Evolutionary conservation across 2,329 filamentous ascomycete genomes (phyloP), one percentile per base, ranked within the genome.

Genomic region (Colletotrichum graminicola): DNA sequence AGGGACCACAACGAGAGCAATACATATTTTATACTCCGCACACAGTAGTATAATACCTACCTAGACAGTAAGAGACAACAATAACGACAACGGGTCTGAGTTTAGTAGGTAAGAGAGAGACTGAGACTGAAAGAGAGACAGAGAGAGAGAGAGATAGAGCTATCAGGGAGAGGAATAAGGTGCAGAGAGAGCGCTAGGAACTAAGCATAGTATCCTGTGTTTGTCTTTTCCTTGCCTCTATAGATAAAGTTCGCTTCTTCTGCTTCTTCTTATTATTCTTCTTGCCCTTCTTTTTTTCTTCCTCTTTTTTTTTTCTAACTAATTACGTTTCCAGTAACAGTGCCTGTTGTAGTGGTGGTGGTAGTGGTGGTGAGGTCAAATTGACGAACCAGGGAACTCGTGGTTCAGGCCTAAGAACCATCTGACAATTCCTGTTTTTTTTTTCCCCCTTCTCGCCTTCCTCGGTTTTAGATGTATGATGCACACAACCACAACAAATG

Each of bases 51-150:
- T 18, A 18, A 23, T 29, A 52, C 11, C 12, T 26, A 51, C 12
- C n/a, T 12, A 52, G 23, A 16, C 8, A 51, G 26, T n/a, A 29
- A 26, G 14, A 8, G 59, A 47, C 36, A 49, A 23, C 12, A 12
- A 51, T n/a, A 47, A 60, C 57, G 57, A 47, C 57, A 60, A 60
- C 57, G 41, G 26, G 56, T 60, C 45, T 23, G 43, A 21, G 29
- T n/a, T 43, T 51, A 11, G 61, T 14, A 32, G n/a, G 45, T 10
- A n/a, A n/a, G n/a, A n/a, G n/a, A n/a, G n/a, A n/a, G n/a, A 45
- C 32, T 54, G 43, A 43, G 39, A 41, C 12, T 5, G 39, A 41
- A 16, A 43, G 41, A n/a, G 12, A n/a, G 43, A 43, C 3, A 43
- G 41, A 1, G 16, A 18, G 41, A 6, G 16, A 6, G 16, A 16